Base-by-base conservation (phyloP, 768 basidiomycete species). In the Trametes sanguinea region DNA sequence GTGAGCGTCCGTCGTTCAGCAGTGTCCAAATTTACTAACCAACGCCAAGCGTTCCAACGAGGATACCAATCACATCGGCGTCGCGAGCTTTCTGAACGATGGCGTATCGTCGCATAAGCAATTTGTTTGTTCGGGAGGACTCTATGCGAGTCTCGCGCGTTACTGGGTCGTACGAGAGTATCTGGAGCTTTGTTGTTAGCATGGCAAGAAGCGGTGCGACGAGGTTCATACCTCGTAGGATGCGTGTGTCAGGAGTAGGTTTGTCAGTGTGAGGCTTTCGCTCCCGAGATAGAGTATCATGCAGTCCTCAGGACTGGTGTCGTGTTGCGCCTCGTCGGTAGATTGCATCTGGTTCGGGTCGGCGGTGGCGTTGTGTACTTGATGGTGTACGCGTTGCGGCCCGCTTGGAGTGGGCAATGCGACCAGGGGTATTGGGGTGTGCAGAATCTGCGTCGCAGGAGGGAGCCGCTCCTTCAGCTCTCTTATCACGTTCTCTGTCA, bases 51-150 rank as follows among this genome's bases (percentile, higher is more conserved):
- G 22, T 22, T 22, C 95, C 95, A 2, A 98, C 90, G 3, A 98
- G 85, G 47, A 98, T 94, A 0, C 95, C 97, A 65, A 97, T 92
- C 0, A 98, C 92, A 67, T 98, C 95, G 0, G 95, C 90, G 65
- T 95, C 90, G 46, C 92, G 83, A 2, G 96, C 94, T 67, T 86
- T 88, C 71, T 96, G 95, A 4, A 98, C 84, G 1, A 83, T 78
- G 2, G 87, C 90, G 63, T 98, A 97, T 13, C 97, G 86, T 0
- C 92, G 85, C 89, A 95, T 95, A 13, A 98, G 83, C 4, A 97
- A 76, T 54, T 80, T 85, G 67, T 96, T 96, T 4, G 93, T 90
- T 29, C 81, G 79, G 0, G 73, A 74, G 0, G 90, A 92, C 64
- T 92, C 86, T 14, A 88, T 70, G 10, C 78, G 76, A 0, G 83